phyloP scores from a whole-genome alignment of 148 eudicot genomes.

The Rheum nobile region DNA sequence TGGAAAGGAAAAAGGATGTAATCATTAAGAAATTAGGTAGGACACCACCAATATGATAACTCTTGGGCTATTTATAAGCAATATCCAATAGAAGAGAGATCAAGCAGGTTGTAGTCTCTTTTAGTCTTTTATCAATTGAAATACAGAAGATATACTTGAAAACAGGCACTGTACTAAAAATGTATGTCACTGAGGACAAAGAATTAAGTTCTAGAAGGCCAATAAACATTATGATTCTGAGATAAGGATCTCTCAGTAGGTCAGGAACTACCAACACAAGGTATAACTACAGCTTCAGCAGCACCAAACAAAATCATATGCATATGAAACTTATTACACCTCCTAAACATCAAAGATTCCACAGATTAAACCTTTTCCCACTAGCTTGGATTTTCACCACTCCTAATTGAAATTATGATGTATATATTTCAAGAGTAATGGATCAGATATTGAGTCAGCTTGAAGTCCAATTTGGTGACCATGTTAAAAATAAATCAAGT shows the following conservation, averaged over 20 bases:
- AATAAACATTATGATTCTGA: neutral
- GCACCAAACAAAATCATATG: neutral
- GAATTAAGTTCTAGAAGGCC: neutral
- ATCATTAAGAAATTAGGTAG: neutral
- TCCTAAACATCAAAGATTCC: neutral
- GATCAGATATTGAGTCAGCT: neutral
- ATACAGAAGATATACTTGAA: neutral
- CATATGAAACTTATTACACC: neutral
- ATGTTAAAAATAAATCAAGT: neutral
- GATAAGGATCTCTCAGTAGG: neutral
- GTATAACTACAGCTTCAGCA: neutral
- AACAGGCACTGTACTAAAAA: neutral
- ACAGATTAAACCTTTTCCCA: neutral
- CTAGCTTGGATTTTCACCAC: neutral
- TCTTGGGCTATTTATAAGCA: neutral
- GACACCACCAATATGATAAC: too few species aligned
- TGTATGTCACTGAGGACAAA: neutral
- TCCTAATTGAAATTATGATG: too few species aligned
- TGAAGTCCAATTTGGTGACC: neutral
- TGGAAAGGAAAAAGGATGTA: conserved; percentile 6
- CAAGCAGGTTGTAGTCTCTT: neutral
- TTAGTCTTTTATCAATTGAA: neutral
- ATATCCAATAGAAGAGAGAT: neutral
- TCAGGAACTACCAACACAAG: neutral
- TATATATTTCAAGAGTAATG: neutral